Evolutionary conservation across 2,329 filamentous ascomycete species (phyloP).

Genomic region (Arthrocladium fulminans): DNA sequence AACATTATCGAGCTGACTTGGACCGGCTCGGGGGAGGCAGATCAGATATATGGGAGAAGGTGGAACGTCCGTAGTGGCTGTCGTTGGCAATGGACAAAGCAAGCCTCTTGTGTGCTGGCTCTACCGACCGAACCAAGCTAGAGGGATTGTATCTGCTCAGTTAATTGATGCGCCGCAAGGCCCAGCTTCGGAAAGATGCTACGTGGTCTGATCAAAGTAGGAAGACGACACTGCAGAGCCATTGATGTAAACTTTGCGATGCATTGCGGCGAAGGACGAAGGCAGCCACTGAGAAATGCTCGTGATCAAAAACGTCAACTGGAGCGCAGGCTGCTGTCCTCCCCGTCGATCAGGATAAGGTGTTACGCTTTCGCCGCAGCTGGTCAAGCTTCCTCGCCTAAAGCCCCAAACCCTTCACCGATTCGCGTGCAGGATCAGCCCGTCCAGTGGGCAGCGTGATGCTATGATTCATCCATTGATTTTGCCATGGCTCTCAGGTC

Average conservation of each 20-base stretch:
- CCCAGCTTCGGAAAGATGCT: not conserved
- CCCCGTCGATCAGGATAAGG: not conserved
- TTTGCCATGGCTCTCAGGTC: not conserved
- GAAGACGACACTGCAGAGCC: not conserved
- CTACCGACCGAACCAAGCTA: not conserved
- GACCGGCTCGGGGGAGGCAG: not conserved
- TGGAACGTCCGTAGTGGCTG: not conserved
- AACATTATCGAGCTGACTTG: not conserved
- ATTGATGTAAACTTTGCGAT: not conserved
- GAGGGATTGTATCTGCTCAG: not conserved
- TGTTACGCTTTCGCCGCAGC: not conserved
- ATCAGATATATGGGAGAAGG: not conserved
- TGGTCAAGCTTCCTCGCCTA: not conserved
- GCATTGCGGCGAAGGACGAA: not conserved
- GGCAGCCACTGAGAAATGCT: slow-evolving; percentile 5
- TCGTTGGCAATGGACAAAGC: too few relatives aligned
- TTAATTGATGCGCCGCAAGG: not conserved
- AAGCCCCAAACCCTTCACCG: not conserved
- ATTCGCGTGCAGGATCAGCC: not conserved
- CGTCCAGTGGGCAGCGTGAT: not conserved
- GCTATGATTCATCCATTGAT: not conserved
- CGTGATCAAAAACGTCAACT: slow-evolving; percentile 3
- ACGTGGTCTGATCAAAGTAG: not conserved
- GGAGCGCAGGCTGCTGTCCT: not conserved
- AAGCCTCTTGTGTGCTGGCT: slow-evolving; percentile 3